Base-by-base conservation (phyloP, 2,329 filamentous ascomycete genomes). In the Xylariaceae sp. region DNA sequence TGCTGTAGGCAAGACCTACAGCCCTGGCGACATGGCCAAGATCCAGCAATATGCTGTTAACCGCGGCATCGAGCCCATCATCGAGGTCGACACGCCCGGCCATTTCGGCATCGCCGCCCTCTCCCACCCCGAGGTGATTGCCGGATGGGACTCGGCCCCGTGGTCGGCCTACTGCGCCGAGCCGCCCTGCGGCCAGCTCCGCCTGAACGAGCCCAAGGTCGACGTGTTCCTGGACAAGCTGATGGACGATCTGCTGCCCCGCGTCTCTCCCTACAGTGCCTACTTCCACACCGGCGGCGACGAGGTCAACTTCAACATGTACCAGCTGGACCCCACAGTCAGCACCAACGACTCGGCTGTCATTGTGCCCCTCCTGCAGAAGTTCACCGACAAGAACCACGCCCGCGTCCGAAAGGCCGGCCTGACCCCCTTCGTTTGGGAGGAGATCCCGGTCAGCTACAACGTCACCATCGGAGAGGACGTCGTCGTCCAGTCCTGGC, bases 281-380 rank as follows among this genome's bases (percentile, higher is more conserved):
- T 78, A 90, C 64, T 94, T 90, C 68, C 88, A 94, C 64, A 85
- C 85, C 1, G 88, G 88, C 31, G 88, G 88, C 38, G 88, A 94
- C 54, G 88, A 94, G 66, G 78, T 94, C 45, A 90, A 92, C 61
- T 71, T 70, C 45, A 82, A 89, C 53, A 76, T 81, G 36, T 89
- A 87, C 55, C 68, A 68, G 28, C 73, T 90, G 9, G 88, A 94
- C 57, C 76, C 81, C 4, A 83, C 77, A 1, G 78, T 94, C 26
- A 61, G 70, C 5, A 84, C 81, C 21, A 87, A 83, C 57, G 67
- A 79, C 38, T 66, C 71, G 0, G 61, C 67, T 1, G 72, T 90
- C 11, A 67, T 94, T 26, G 73, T 77, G 55, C 85, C 88, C 2
- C 70, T 92, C 15, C 73, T 95, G 58, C 86, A 94, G 59, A 76